These are phyloP conservation scores for Sporothrix globosa DNA, from an alignment of 2,329 filamentous ascomycete genomes.

Conservation along the genomic window DNA sequence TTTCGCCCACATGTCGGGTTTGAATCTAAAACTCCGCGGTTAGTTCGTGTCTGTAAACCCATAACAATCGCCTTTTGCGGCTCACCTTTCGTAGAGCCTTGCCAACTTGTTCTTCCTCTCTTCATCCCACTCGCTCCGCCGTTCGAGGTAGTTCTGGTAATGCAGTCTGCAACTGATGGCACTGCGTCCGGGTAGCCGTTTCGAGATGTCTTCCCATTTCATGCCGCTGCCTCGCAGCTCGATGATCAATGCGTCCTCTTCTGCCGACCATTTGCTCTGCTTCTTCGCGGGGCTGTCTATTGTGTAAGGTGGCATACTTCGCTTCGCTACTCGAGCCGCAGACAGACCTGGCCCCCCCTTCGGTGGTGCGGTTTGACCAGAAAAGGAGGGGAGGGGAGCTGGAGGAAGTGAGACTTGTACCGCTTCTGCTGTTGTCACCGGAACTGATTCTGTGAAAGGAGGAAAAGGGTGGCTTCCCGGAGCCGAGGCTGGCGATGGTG, in stretches of 20 bases:
- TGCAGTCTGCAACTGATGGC: conserved; percentile 92
- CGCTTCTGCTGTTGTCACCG: conserved; percentile 30
- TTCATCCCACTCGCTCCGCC: conserved; percentile 92
- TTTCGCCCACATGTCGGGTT: conserved; percentile 96
- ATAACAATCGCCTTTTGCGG: neutral
- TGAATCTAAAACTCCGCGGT: conserved; percentile 68
- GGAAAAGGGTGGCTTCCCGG: conserved; percentile 37
- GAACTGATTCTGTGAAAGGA: conserved; percentile 28
- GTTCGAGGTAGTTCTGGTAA: conserved; percentile 96
- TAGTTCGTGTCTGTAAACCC: neutral
- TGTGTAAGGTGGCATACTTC: conserved; percentile 58
- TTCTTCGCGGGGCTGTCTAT: conserved; percentile 79
- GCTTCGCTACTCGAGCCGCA: conserved; percentile 46
- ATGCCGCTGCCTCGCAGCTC: conserved; percentile 86
- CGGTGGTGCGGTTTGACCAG: conserved; percentile 4
- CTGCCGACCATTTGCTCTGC: conserved; percentile 94
- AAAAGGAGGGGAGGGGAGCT: neutral
- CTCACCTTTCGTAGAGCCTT: conserved; percentile 86
- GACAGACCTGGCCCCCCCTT: conserved; percentile 19
- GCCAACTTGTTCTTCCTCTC: conserved; percentile 97
- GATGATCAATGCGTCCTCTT: conserved; percentile 93
- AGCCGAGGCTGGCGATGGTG: conserved; percentile 46
- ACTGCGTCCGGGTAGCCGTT: conserved; percentile 84
- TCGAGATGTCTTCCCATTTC: conserved; percentile 99
- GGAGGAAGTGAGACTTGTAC: conserved; percentile 19